These are phyloP conservation scores for Trichoderma reesei DNA, from an alignment of 495 filamentous ascomycete species.

Conservation along the genomic window DNA sequence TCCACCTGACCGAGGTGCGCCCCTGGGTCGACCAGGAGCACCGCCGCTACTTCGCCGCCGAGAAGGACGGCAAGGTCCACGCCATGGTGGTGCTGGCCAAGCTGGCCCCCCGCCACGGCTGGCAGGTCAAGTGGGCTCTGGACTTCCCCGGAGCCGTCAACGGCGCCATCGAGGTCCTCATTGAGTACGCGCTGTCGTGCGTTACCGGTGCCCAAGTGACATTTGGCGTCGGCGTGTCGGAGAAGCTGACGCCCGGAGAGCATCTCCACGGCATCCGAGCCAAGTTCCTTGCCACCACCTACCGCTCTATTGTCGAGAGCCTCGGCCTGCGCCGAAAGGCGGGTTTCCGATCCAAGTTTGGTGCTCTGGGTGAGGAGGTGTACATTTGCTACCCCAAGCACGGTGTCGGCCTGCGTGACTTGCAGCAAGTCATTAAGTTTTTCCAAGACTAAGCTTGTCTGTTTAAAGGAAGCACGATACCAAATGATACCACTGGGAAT, in stretches of 20 bases:
- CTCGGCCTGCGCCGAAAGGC: conserved; percentile 72
- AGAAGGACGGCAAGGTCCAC: conserved; percentile 53
- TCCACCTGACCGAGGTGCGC: conserved; percentile 74
- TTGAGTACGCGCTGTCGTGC: conserved; percentile 64
- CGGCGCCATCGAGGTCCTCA: conserved; percentile 71
- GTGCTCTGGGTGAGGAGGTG: conserved; percentile 62
- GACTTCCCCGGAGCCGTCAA: conserved; percentile 73
- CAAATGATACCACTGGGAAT: not conserved
- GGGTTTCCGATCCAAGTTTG: conserved; percentile 81
- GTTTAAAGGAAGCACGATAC: not conserved
- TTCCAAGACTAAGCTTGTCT: conserved; percentile 54
- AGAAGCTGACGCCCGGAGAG: conserved; percentile 57
- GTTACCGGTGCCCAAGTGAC: conserved; percentile 54
- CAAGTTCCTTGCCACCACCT: conserved; percentile 64
- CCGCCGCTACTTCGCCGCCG: conserved; percentile 71
- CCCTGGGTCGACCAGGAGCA: conserved; percentile 72
- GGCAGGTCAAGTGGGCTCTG: conserved; percentile 81
- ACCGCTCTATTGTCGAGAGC: conserved; percentile 65
- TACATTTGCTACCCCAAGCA: conserved; percentile 77
- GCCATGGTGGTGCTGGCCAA: conserved; percentile 66
- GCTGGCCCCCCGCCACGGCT: conserved; percentile 64
- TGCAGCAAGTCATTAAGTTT: conserved; percentile 68
- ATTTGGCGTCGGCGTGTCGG: conserved; percentile 67
- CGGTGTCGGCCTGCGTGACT: conserved; percentile 65
- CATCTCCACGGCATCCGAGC: conserved; percentile 65